Conservation (phyloP, 345 rosid genomes). For the Litchi chinensis region DNA sequence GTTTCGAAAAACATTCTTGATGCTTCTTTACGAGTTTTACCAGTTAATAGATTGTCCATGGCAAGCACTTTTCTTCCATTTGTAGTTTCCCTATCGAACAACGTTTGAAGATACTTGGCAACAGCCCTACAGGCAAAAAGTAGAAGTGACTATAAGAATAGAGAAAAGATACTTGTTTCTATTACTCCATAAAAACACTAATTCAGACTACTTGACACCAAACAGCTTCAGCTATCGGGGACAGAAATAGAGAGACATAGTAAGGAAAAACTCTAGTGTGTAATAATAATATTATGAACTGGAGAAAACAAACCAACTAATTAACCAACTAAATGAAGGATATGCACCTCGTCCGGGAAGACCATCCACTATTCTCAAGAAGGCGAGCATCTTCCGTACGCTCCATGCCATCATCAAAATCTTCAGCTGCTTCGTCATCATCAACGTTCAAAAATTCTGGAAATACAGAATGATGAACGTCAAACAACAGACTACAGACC, state of each 20-base stretch:
- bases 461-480: conserved; percentile 6
- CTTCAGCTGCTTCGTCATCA: conserved; percentile 80
- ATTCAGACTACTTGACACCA: not conserved
- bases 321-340: not conserved
- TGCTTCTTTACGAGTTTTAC: conserved; percentile 98
- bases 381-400: conserved; percentile 58
- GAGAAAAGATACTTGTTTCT: not conserved
- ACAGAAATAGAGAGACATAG: not conserved
- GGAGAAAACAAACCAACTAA: not conserved
- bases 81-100: conserved; percentile 68
- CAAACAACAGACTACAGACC: not conserved
- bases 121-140: conserved; percentile 66
- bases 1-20: conserved; percentile 98
- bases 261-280: not conserved
- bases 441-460: conserved; percentile 87
- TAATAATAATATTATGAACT: not conserved
- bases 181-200: not conserved
- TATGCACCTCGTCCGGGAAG: conserved; percentile 92
- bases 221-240: not conserved
- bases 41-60: conserved; percentile 69
- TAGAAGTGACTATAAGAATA: conserved; percentile 10
- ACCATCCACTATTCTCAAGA: conserved; percentile 96
- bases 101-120: conserved; percentile 79
- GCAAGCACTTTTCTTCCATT: conserved; percentile 57
- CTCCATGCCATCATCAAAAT: conserved; percentile 64